Base-by-base conservation (phyloP, 2,329 filamentous ascomycete genomes). In the Penicillium psychrosexuale region DNA sequence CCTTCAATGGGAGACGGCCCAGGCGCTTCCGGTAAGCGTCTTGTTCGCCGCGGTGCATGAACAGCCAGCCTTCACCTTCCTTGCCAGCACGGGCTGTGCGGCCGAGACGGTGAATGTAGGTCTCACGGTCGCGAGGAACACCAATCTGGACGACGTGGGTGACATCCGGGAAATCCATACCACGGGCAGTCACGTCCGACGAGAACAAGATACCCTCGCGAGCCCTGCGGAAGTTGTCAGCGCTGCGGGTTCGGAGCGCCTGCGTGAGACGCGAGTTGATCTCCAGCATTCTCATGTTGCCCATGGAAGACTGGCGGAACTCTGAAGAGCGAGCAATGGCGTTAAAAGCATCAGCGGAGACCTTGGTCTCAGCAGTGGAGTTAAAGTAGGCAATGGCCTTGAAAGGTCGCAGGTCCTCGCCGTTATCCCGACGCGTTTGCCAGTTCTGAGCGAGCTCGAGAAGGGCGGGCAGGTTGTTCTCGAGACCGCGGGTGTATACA, bases 331-430 rank as follows among this genome's bases (percentile, higher is more conserved):
- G 67, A 27, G 68, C 68, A 47, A 85, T 75, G 31, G 78, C 77
- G 53, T 77, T 73, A 49, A 91, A 83, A 22, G 87, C 75, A 15
- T 81, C 77, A 19, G 80, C 76, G 22, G 84, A 84, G 45, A 91
- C 77, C 54, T 86, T 80, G 42, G 91, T 89, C 60, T 88, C 81
- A 24, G 84, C 82, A 0, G 89, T 95, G 22, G 88, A 90, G 66
- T 89, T 89, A 71, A 93, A 88, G 77, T 96, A 99, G 39, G 96
- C 78, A 57, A 99, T 95, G n/a, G 91, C 90, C 80, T 99, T 99
- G 83, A 97, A 97, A 0, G 90, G 89, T 75, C 59, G 72, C 67
- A 59, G 71, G 63, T 63, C 75, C 53, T 57, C 70, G 48, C 75
- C 70, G 15, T 65, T 47, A 38, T 63, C 65, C 19, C 75, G 70